phyloP scores from a whole-genome alignment of 352 stramenopile genomes.

The Pythium biforme region DNA sequence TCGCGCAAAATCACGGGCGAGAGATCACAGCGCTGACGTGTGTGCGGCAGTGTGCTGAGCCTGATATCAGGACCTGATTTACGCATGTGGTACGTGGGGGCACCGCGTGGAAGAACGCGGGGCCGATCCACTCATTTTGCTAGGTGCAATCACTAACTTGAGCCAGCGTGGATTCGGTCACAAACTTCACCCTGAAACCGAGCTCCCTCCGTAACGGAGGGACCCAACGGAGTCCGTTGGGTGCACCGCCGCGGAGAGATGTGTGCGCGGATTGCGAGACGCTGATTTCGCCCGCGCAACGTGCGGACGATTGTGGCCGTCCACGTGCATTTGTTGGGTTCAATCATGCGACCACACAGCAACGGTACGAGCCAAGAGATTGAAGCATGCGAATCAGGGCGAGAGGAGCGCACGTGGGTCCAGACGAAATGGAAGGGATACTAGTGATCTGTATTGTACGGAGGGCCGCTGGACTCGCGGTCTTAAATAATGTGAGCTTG shows the following conservation, averaged over 20 bases:
- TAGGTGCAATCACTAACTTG: no score
- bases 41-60: neutral
- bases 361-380: neutral
- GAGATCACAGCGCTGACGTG: neutral
- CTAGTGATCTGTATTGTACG: neutral
- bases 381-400: neutral
- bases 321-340: neutral
- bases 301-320: neutral
- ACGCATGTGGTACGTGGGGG: neutral
- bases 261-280: neutral
- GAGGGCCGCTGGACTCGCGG: neutral
- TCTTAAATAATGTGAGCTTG: neutral
- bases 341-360: neutral
- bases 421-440: neutral
- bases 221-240: no score
- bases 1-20: neutral
- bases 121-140: no score
- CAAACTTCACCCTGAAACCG: neutral
- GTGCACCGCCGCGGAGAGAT: neutral
- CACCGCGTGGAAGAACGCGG: no score
- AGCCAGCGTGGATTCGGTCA: neutral
- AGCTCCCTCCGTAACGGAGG: no score
- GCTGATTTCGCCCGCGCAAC: neutral
- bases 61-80: neutral
- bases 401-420: neutral